Conservation (phyloP, 2,329 filamentous ascomycete genomes). For the Orbilia blumenaviensis region DNA sequence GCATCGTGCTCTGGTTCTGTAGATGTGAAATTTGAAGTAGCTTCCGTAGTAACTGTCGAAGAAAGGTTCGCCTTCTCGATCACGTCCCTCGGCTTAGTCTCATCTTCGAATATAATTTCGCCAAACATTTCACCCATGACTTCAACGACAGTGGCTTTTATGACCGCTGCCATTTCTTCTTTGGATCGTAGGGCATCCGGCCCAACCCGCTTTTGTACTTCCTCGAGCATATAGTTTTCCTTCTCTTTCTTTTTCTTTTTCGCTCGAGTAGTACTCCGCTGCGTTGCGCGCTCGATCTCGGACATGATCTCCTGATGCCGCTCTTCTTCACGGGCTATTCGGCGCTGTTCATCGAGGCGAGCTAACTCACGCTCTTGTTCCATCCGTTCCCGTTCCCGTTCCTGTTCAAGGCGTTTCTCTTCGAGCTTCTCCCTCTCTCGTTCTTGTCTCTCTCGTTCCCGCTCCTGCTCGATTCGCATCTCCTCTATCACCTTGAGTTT, state of each 20-base stretch:
- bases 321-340: slow-evolving; percentile 42
- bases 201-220: slow-evolving; percentile 47
- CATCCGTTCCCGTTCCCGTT: slow-evolving; percentile 40
- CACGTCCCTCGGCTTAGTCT: slow-evolving; percentile 20
- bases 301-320: slow-evolving; percentile 51
- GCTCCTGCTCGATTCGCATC: slow-evolving; percentile 47
- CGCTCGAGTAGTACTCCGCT: slow-evolving; percentile 45
- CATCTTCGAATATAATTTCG: slow-evolving; percentile 52
- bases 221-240: slow-evolving; percentile 34
- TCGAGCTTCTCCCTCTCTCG: neutral
- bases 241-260: slow-evolving; percentile 48
- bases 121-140: slow-evolving; percentile 53
- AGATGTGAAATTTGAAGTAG: neutral
- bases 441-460: slow-evolving; percentile 23
- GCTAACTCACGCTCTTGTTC: slow-evolving; percentile 39
- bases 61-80: slow-evolving; percentile 29
- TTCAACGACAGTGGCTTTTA: slow-evolving; percentile 46
- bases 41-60: slow-evolving; percentile 24
- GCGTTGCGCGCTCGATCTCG: slow-evolving; percentile 48
- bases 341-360: slow-evolving; percentile 39
- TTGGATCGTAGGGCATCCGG: slow-evolving; percentile 41
- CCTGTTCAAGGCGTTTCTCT: slow-evolving; percentile 17
- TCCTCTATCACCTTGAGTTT: slow-evolving; percentile 52
- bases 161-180: slow-evolving; percentile 45
- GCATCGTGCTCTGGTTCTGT: slow-evolving; percentile 24